Percentiles rank a stretch among this genome's conserved stretches.
Conservation (phyloP, 2,329 filamentous ascomycete genomes). For the Ophiostoma angusticollis region DNA sequence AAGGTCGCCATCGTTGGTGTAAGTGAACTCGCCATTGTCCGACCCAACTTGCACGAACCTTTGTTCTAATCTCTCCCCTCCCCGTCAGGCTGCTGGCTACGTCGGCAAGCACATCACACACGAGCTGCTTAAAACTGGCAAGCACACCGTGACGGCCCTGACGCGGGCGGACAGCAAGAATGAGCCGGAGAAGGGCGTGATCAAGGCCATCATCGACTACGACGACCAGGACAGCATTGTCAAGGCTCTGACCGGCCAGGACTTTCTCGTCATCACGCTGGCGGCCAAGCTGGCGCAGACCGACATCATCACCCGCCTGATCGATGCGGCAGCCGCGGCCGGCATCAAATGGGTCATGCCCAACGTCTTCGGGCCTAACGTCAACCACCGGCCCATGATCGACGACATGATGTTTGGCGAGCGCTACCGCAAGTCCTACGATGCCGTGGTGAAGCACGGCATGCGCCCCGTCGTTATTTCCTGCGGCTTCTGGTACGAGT, state of each 20-base stretch:
- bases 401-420: slow-evolving; percentile 17
- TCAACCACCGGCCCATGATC: slow-evolving; percentile 4
- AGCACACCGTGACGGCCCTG: slow-evolving; percentile 37
- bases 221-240: slow-evolving; percentile 15
- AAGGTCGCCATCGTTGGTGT: slow-evolving; percentile 18
- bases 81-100: slow-evolving; percentile 15
- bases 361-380: slow-evolving; percentile 25
- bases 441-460: slow-evolving; percentile 21
- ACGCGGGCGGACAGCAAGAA: slow-evolving; percentile 30
- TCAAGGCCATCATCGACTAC: slow-evolving; percentile 27
- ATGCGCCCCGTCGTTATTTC: slow-evolving; percentile 22
- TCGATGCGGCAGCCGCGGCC: slow-evolving; percentile 29
- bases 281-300: slow-evolving; percentile 29
- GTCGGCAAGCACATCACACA: slow-evolving; percentile 14
- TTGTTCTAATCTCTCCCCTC: background rate
- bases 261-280: slow-evolving; percentile 15
- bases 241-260: slow-evolving; percentile 11
- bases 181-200: slow-evolving; percentile 26
- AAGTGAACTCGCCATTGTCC: slow-evolving; percentile 3
- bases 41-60: background rate
- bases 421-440: background rate
- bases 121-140: slow-evolving; percentile 20
- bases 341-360: slow-evolving; percentile 33
- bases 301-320: no score
- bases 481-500: slow-evolving; percentile 41